A percentile compares a stretch with the other conserved stretches of the same genome.
phyloP scores from a whole-genome alignment of 2,329 filamentous ascomycete species.

The Alternaria panax region DNA sequence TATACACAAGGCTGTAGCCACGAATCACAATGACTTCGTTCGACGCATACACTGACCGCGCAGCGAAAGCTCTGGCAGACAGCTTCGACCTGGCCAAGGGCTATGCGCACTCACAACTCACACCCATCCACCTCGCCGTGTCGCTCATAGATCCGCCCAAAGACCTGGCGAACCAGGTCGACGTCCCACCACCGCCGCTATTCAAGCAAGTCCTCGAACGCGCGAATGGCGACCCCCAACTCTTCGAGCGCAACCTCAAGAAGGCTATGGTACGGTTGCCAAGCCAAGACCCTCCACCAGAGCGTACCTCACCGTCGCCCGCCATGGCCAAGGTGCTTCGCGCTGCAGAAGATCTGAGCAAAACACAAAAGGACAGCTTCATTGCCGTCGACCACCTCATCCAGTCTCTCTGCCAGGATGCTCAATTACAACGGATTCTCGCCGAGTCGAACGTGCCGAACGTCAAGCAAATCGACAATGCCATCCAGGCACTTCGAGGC shows the following conservation, averaged over 20 bases:
- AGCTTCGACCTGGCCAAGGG: conserved; percentile 87
- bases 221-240: conserved; percentile 89
- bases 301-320: conserved; percentile 82
- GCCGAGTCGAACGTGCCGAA: conserved; percentile 92
- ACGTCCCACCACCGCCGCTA: conserved; percentile 71
- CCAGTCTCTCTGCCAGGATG: conserved; percentile 80
- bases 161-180: conserved; percentile 73
- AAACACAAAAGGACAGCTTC: conserved; percentile 96
- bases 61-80: conserved; percentile 87
- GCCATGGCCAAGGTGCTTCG: conserved; percentile 82
- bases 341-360: conserved; percentile 86
- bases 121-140: conserved; percentile 88
- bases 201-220: conserved; percentile 95
- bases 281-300: conserved; percentile 93
- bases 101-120: conserved; percentile 89
- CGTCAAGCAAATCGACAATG: conserved; percentile 85
- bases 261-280: conserved; percentile 89
- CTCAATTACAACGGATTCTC: conserved; percentile 73
- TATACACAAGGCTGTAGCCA: conserved; percentile 29
- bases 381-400: conserved; percentile 97
- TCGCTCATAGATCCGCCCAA: conserved; percentile 78
- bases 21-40: conserved; percentile 69
- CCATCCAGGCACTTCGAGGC: conserved; percentile 89
- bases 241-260: conserved; percentile 88
- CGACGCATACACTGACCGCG: conserved; percentile 94